Base-by-base conservation (phyloP, 805 yeast species). In the Yarrowia sp. region DNA sequence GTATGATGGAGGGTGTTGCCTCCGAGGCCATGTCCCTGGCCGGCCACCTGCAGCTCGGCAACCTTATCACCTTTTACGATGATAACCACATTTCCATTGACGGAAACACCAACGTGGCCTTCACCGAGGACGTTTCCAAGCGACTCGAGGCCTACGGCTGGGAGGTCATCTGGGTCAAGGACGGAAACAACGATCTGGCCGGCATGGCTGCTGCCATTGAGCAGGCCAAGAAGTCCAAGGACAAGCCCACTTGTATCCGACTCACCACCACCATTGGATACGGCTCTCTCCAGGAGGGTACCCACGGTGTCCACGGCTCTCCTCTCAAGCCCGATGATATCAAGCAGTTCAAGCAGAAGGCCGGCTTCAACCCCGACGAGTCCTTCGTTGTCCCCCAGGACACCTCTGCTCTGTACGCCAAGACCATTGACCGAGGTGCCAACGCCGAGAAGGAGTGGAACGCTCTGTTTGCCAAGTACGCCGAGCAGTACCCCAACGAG, bases 1-100 rank as follows among this genome's bases (percentile, higher is more conserved):
- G 81, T 68, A 66, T 78, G 58, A 79, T 77, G 68, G 81, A 78
- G 71, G 80, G 80, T 42, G 75, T 77, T 22, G 75, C 78, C 8
- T 68, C 75, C 42, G 81, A 78, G 68, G 74, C 81, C 1, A 73
- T 75, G 53, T 75, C 80, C 4, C 66, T 78, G 7, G 80, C 80
- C 14, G 80, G 79, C 35, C 79, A 77, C 65, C 71, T 77, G 61
- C 71, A 71, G 32, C 71, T 78, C 66, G 74, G 74, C 69, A 78
- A 78, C 65, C 74, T 78, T 57, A 72, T 72, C 18, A 71, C 76
- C 8, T 71, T 77, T 43, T 78, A 76, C 66, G 80, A 77, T 65
- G 74, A 77, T 65, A 78, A 78, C 67, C 77, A 76, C 64, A 70
- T 76, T 57, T 69, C 77, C 15, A 75, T 78, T 66, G 80, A 77